Evolutionary conservation across 2,329 filamentous ascomycete species (phyloP).

Genomic region (Exophiala bonariae): DNA sequence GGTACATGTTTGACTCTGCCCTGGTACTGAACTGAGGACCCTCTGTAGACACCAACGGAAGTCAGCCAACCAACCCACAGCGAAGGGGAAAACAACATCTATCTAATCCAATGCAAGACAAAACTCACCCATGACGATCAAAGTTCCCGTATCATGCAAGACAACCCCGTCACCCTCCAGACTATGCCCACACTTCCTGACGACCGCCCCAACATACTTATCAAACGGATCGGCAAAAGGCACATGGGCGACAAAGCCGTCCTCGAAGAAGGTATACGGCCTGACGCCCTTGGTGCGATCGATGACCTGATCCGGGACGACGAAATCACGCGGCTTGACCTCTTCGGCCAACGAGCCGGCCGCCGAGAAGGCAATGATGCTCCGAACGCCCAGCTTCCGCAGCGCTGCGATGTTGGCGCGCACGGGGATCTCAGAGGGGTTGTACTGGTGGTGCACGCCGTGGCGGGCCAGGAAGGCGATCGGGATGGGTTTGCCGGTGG

Average conservation of each 20-base stretch:
- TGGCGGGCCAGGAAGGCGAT: slow-evolving; percentile 94
- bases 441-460: slow-evolving; percentile 81
- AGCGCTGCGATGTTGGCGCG: slow-evolving; percentile 99
- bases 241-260: slow-evolving; percentile 86
- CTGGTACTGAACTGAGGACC: slow-evolving; percentile 98
- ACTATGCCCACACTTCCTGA: slow-evolving; percentile 72
- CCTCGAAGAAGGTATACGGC: slow-evolving; percentile 87
- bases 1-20: slow-evolving; percentile 93
- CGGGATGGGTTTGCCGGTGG: slow-evolving; percentile 59
- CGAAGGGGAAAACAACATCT: not conserved
- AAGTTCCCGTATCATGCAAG: slow-evolving; percentile 78
- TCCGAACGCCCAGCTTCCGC: slow-evolving; percentile 82
- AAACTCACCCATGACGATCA: slow-evolving; percentile 84
- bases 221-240: slow-evolving; percentile 97
- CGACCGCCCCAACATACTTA: slow-evolving; percentile 69
- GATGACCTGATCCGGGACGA: slow-evolving; percentile 93
- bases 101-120: slow-evolving; percentile 4
- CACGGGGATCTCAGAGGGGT: slow-evolving; percentile 91
- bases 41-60: slow-evolving; percentile 55
- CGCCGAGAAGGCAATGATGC: slow-evolving; percentile 90
- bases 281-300: slow-evolving; percentile 94
- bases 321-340: slow-evolving; percentile 94
- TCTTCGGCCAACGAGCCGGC: slow-evolving; percentile 90
- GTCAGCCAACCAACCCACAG: slow-evolving; percentile 1
- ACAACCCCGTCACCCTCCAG: slow-evolving; percentile 82